A percentile compares a stretch with the other conserved stretches of the same genome.
Evolutionary conservation across 768 basidiomycete genomes (phyloP).

Genomic region (Glaciozyma martinii): DNA sequence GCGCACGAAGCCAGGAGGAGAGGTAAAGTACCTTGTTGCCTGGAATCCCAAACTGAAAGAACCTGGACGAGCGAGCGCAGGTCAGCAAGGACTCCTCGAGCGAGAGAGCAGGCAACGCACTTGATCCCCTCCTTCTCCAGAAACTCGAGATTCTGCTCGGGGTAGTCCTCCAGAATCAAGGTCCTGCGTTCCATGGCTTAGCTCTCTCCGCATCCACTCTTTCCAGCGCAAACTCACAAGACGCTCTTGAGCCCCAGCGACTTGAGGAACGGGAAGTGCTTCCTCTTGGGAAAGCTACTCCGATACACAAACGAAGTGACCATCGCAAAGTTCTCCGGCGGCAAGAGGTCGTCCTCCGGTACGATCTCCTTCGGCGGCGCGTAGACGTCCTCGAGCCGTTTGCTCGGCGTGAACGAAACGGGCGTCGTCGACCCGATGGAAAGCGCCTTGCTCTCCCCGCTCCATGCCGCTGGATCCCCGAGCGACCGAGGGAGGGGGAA

Average conservation of each 20-base stretch:
- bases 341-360: slow-evolving; percentile 13
- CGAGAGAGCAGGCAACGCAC: not conserved
- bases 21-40: slow-evolving; percentile 39
- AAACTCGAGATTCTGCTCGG: slow-evolving; percentile 41
- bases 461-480: not conserved
- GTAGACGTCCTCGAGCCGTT: slow-evolving; percentile 1
- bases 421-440: not conserved
- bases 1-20: not conserved
- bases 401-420: not conserved
- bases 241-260: slow-evolving; percentile 40
- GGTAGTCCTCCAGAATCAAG: slow-evolving; percentile 42
- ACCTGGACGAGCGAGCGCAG: slow-evolving; percentile 19
- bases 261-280: slow-evolving; percentile 41
- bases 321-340: slow-evolving; percentile 41
- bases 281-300: slow-evolving; percentile 38
- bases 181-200: slow-evolving; percentile 26
- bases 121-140: slow-evolving; percentile 40
- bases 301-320: slow-evolving; percentile 39
- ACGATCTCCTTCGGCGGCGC: slow-evolving; percentile 2
- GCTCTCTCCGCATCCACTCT: not conserved
- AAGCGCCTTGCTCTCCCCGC: not conserved
- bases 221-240: slow-evolving; percentile 34
- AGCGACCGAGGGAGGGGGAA: slow-evolving; percentile 1
- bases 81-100: not conserved
- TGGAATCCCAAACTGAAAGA: slow-evolving; percentile 42